Percentiles rank a stretch among this genome's conserved stretches.
Evolutionary conservation across 495 filamentous ascomycete genomes (phyloP).

Genomic region (Cercophora newfieldiana): DNA sequence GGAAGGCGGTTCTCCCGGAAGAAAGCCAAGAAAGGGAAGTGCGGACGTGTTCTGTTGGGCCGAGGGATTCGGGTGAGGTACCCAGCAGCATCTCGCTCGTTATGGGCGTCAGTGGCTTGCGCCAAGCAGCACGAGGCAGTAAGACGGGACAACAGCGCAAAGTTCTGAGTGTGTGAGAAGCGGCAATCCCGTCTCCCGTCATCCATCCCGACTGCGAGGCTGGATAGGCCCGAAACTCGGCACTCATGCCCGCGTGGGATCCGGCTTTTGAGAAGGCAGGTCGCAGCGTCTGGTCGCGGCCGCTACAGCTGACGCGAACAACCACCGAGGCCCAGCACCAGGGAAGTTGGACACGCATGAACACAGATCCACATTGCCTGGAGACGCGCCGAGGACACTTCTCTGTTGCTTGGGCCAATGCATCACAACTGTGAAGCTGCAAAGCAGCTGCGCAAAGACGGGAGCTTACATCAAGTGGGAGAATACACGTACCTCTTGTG

Average conservation of each 20-base stretch:
- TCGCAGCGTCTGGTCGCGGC: not conserved
- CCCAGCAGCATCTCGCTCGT: not conserved
- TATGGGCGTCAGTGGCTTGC: not conserved
- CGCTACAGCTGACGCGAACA: not conserved
- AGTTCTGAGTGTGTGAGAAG: too few relatives aligned
- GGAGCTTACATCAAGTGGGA: not conserved
- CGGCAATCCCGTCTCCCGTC: too few relatives aligned
- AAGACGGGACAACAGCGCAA: not conserved
- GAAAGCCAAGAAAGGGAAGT: not conserved
- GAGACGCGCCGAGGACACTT: not conserved
- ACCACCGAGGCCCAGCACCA: not conserved
- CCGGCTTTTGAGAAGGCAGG: not conserved
- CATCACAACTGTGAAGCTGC: not conserved
- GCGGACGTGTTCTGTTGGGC: not conserved
- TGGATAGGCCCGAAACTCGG: too few relatives aligned
- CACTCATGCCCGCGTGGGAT: too few relatives aligned
- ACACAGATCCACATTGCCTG: not conserved
- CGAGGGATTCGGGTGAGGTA: not conserved
- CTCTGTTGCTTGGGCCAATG: not conserved
- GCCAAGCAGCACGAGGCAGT: not conserved
- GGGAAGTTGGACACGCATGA: not conserved
- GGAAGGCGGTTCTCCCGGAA: constrained; percentile 1
- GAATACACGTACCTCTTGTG: not conserved
- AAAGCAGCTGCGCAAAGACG: not conserved
- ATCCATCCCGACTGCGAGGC: too few relatives aligned